Evolutionary conservation across 345 rosid species (phyloP).

Genomic region (Dimocarpus longan): DNA sequence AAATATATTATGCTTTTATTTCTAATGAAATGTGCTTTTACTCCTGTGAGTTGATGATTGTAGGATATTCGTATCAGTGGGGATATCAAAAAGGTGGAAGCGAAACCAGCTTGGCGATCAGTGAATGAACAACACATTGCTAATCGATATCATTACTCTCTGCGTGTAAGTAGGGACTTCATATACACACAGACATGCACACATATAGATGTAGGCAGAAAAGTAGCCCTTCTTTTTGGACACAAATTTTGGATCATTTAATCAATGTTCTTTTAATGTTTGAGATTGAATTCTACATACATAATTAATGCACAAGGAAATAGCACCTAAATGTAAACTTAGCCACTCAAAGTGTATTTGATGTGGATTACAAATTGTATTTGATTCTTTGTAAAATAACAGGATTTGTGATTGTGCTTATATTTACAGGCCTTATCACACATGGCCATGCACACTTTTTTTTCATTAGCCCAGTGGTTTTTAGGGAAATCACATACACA

Average conservation of each 20-base stretch:
- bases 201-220: not conserved
- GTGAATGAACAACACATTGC: slow-evolving; percentile 74
- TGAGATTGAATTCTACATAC: not conserved
- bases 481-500: not conserved
- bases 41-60: slow-evolving; percentile 17
- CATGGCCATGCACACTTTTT: not conserved
- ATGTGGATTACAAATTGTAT: not conserved
- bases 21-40: slow-evolving; percentile 14
- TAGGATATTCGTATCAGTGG: slow-evolving; percentile 86
- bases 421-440: not conserved
- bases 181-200: not conserved
- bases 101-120: slow-evolving; percentile 44
- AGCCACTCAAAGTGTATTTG: not conserved
- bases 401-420: not conserved
- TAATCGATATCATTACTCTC: slow-evolving; percentile 63
- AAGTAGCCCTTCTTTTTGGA: not conserved
- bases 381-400: not conserved
- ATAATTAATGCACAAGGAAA: not conserved
- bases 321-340: not conserved
- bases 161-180: slow-evolving; percentile 60
- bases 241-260: not conserved
- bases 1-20: slow-evolving; percentile 15
- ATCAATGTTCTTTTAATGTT: not conserved
- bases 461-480: not conserved
- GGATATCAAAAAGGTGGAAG: slow-evolving; percentile 44